A percentile compares a stretch with the other conserved stretches of the same genome.
Conservation (phyloP, 352 stramenopile genomes). For the Phytophthora crassamura region DNA sequence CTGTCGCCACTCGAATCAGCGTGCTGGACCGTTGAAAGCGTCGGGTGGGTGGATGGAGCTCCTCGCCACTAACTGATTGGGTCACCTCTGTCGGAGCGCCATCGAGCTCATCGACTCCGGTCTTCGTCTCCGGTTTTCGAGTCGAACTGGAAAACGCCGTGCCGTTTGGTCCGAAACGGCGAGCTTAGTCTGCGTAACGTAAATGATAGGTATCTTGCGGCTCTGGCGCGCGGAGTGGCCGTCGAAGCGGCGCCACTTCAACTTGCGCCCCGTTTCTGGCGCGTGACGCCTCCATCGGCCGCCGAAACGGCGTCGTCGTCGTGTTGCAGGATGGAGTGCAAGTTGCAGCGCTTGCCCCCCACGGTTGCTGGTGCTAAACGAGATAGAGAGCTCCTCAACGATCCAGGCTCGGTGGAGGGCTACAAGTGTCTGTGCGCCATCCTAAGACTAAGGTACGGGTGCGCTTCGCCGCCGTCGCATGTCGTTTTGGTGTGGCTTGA, state of each 20-base stretch:
- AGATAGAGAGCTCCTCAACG: background rate
- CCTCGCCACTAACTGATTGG: background rate
- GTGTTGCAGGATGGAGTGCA: background rate
- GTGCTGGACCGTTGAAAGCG: background rate
- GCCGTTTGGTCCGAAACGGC: background rate
- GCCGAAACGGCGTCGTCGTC: too few species aligned
- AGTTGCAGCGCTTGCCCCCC: background rate
- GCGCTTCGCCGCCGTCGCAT: background rate
- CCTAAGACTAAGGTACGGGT: background rate
- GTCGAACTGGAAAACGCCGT: conserved; percentile 1
- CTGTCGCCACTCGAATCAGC: conserved; percentile 6
- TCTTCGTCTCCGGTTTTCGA: background rate
- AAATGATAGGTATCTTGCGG: conserved; percentile 26
- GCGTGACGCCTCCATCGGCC: background rate
- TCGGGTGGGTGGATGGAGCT: background rate
- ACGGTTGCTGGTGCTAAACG: background rate
- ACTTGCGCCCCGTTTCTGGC: conserved; percentile 10
- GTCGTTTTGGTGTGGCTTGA: background rate
- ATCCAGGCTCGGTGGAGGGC: background rate
- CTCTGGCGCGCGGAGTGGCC: conserved; percentile 1
- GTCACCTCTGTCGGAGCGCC: background rate
- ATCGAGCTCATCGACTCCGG: background rate
- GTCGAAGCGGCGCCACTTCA: conserved; percentile 20
- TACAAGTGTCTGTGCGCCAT: background rate
- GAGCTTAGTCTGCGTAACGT: conserved; percentile 16